A percentile compares a stretch with the other conserved stretches of the same genome.
Evolutionary conservation across 352 stramenopile genomes (phyloP).

Genomic region (Pythium brassicae): DNA sequence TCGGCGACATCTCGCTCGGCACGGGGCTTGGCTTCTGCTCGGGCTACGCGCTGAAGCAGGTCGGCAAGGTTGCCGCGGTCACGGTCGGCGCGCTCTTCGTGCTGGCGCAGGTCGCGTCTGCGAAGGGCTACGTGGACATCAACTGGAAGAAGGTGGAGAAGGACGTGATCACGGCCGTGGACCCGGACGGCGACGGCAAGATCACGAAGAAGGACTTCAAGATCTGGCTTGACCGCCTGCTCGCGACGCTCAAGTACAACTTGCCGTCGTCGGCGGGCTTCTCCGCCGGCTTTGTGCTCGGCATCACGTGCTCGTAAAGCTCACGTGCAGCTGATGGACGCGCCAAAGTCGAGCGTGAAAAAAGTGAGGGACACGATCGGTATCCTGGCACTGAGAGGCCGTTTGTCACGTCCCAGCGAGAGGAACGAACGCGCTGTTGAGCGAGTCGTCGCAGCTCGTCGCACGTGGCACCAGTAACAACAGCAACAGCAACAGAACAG

Average conservation of each 20-base stretch:
- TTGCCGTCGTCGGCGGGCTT: constrained; percentile 81
- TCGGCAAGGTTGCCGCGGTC: constrained; percentile 74
- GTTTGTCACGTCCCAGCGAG: too few relatives aligned
- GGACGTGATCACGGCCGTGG: constrained; percentile 76
- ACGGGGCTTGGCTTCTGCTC: constrained; percentile 76
- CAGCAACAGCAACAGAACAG: not conserved
- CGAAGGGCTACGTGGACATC: constrained; percentile 87
- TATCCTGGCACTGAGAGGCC: too few relatives aligned
- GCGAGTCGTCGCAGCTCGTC: too few relatives aligned
- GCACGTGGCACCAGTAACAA: not conserved
- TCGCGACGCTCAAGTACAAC: constrained; percentile 76
- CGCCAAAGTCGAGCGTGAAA: too few relatives aligned
- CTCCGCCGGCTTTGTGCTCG: constrained; percentile 69
- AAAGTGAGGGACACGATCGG: too few relatives aligned
- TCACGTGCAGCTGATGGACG: too few relatives aligned
- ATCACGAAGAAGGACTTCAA: constrained; percentile 80
- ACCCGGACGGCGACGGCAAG: constrained; percentile 82
- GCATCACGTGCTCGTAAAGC: constrained; percentile 51
- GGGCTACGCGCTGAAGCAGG: constrained; percentile 79
- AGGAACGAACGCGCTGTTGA: too few relatives aligned
- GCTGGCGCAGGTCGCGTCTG: constrained; percentile 61
- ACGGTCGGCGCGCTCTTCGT: constrained; percentile 78
- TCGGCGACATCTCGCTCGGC: constrained; percentile 70
- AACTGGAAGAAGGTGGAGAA: constrained; percentile 89
- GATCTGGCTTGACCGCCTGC: constrained; percentile 65